Evolutionary conservation across 352 stramenopile genomes (phyloP), one percentile per base, ranked within the genome.

Genomic region (Phytopythium montanum): DNA sequence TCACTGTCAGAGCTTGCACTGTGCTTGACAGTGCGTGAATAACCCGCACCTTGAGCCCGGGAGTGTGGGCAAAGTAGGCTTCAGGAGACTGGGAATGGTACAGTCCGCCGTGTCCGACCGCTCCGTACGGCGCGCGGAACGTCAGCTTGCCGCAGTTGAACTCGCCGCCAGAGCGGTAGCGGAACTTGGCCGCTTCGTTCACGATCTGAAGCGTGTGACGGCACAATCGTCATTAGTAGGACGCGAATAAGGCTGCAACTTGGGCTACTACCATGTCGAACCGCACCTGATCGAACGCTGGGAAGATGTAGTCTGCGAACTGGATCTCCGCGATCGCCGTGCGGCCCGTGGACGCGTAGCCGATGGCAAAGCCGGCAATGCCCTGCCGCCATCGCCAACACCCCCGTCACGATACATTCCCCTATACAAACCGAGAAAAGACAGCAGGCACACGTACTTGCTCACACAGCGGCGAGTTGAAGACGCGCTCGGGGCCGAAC

Each of bases 241-340:
- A 36, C 31, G 5, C 7, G 31, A n/a, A n/a, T n/a, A n/a, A n/a
- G n/a, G n/a, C n/a, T n/a, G n/a, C n/a, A n/a, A n/a, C n/a, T n/a
- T n/a, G n/a, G n/a, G n/a, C n/a, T n/a, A n/a, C n/a, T n/a, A n/a
- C n/a, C n/a, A n/a, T n/a, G n/a, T n/a, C n/a, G n/a, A n/a, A n/a
- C 16, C 14, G n/a, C 4, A 58, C 73, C 73, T 96, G 92, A 63
- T 98, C 94, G 61, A 98, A 98, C 4, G 91, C 94, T 8, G 93
- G 93, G 73, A 99, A 99, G 55, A 99, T 99, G 72, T 99, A 99
- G 79, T 99, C 97, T 4, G 92, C 94, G 48, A 97, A 97, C 72
- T 99, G 92, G 61, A 99, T 98, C 84, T 99, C 97, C 4, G 96
- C 97, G 70, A 99, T 99, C 10, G 96, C 96, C 16, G 96, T 99